Evolutionary conservation across 2,329 filamentous ascomycete species (phyloP).

Genomic region (Trichoderma citrinoviride): DNA sequence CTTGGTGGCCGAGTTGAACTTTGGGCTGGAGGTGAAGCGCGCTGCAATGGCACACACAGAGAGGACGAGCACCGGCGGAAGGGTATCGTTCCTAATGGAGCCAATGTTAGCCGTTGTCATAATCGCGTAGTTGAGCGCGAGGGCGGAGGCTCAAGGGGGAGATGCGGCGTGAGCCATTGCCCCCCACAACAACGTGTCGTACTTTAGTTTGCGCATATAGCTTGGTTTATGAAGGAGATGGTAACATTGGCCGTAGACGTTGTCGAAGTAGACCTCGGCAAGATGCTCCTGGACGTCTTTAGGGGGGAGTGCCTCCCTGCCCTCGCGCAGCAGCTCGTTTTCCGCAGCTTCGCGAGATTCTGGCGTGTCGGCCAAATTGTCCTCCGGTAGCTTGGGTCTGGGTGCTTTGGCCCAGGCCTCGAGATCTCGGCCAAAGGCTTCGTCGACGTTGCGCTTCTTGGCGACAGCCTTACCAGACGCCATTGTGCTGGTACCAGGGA

Average conservation of each 20-base stretch:
- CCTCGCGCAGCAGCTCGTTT: constrained; percentile 74
- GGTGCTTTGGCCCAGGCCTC: constrained; percentile 73
- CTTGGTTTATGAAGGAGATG: constrained; percentile 94
- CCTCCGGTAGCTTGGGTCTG: constrained; percentile 49
- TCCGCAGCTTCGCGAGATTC: constrained; percentile 68
- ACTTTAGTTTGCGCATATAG: constrained; percentile 84
- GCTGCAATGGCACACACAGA: constrained; percentile 95
- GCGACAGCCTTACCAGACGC: constrained; percentile 44
- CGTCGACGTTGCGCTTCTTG: constrained; percentile 81
- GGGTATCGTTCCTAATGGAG: constrained; percentile 45
- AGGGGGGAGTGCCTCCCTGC: constrained; percentile 75
- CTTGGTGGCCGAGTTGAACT: constrained; percentile 69
- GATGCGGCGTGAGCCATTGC: constrained; percentile 9
- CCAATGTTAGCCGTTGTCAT: background rate
- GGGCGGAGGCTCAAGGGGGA: background rate
- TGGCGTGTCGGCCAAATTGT: constrained; percentile 47
- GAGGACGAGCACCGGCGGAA: constrained; percentile 89
- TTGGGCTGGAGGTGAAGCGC: constrained; percentile 86
- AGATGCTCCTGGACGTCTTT: constrained; percentile 91
- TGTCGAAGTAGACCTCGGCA: constrained; percentile 92
- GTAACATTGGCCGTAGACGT: constrained; percentile 92
- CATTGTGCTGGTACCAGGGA: constrained; percentile 50
- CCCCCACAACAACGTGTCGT: constrained; percentile 30
- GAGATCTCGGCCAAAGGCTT: constrained; percentile 80
- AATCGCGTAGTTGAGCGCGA: background rate